Conservation (phyloP, 2,329 filamentous ascomycete genomes). For the Phoma sp. region DNA sequence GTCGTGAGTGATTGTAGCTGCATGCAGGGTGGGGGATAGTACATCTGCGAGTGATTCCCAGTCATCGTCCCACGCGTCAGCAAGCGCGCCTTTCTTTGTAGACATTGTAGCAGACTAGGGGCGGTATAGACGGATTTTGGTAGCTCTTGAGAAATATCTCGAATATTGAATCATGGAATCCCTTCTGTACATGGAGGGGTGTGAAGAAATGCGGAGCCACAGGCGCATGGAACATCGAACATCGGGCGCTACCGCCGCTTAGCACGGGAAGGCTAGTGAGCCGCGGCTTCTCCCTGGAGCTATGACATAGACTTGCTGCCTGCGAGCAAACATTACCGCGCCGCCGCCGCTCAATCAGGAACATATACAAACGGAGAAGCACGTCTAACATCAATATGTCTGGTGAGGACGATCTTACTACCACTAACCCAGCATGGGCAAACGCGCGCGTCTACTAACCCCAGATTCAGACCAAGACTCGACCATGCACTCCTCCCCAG, state of each 20-base stretch:
- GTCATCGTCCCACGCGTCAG: conserved; percentile 84
- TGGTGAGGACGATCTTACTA: neutral
- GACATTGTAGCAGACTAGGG: conserved; percentile 27
- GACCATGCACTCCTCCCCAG: conserved; percentile 59
- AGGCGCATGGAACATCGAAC: conserved; percentile 14
- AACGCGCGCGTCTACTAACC: conserved; percentile 21
- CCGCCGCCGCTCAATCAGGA: neutral
- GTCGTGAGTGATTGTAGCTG: conserved; percentile 26
- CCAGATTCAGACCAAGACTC: conserved; percentile 59
- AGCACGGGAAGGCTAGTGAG: conserved; percentile 17
- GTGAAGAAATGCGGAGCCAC: conserved; percentile 21
- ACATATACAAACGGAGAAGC: neutral
- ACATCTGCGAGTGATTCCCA: conserved; percentile 85
- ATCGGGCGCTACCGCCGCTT: conserved; percentile 18
- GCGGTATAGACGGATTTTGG: neutral
- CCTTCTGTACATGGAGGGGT: conserved; percentile 11
- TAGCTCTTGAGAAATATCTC: neutral
- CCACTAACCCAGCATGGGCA: conserved; percentile 18
- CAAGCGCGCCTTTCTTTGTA: conserved; percentile 55
- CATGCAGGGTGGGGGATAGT: conserved; percentile 28
- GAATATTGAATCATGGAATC: neutral
- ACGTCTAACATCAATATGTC: conserved; percentile 11
- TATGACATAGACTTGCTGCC: conserved; percentile 14
- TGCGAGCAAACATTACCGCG: neutral
- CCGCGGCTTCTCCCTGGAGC: conserved; percentile 18